Evolutionary conservation across 1,284 basidiomycete genomes (phyloP), one percentile per base, ranked within the genome.

Genomic region (Ustilago crameri): DNA sequence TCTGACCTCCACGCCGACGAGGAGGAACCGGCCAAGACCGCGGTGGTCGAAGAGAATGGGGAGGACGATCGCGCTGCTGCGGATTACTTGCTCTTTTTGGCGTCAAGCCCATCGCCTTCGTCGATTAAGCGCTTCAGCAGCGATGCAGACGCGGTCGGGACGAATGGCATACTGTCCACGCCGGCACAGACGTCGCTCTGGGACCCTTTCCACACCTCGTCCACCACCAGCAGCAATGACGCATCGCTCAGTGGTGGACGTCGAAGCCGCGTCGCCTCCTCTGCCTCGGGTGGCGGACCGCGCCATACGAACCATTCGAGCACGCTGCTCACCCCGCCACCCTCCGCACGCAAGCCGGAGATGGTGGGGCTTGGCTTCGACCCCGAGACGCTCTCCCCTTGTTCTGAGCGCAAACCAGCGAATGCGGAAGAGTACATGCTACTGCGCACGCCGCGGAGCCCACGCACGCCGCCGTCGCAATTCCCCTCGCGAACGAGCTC

Each of bases 71-170:
- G 60, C 5, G 51, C 59, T 0, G 70, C 70, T 14, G 70, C 70
- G 7, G 60, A 73, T 24, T 73, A 64, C 44, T 51, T 73, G 9
- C 41, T 73, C 18, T 68, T 60, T 37, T 48, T 73, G 1, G 70
- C 70, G 0, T 56, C 51, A 3, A 53, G 49, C 1, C 70, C 70
- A 0, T 73, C 70, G 34, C 70, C 64, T 3, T 60, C 60, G 9
- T 60, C 60, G 30, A 58, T 56, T 46, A 67, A 56, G 27, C 38
- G 64, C 3, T 63, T 60, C 32, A 53, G 45, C 23, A 40, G 37
- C 2, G 57, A 64, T 34, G n/a, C 20, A 3, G 48, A 65, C 20
- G 12, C 45, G 1, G 54, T 52, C 7, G 35, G 30, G 0, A 40
- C 17, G 10, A 51, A 47, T 8, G 68, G 62, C 0, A 50, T 65